Percentiles rank a stretch among this genome's conserved stretches.
These are phyloP conservation scores for Botrytis fabae DNA, from an alignment of 2,329 filamentous ascomycete genomes.

Conservation along the genomic window DNA sequence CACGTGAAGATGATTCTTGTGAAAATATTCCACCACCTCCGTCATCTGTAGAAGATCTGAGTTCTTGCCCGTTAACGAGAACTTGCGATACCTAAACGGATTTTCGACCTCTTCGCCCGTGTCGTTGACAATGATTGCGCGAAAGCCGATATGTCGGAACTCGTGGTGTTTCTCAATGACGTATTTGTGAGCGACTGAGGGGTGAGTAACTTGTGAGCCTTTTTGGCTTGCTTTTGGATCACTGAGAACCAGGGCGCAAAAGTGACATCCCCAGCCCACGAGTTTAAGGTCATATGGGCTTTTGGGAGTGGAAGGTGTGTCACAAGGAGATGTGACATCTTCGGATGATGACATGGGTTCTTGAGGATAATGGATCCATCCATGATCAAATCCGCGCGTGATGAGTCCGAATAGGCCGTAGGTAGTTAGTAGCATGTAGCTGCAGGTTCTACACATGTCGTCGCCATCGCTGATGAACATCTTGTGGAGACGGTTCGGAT, in stretches of 20 bases:
- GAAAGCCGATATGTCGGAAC: neutral
- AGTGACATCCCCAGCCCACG: neutral
- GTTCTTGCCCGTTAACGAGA: neutral
- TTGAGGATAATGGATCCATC: neutral
- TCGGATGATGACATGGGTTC: neutral
- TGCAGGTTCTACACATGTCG: neutral
- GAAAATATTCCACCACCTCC: slow-evolving; percentile 4
- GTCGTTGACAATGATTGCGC: neutral
- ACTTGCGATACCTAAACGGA: neutral
- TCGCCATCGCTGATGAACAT: neutral
- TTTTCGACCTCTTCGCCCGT: neutral
- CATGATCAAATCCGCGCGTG: neutral
- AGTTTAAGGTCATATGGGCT: neutral
- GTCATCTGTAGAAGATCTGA: neutral
- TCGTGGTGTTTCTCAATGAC: neutral
- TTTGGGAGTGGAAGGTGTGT: neutral
- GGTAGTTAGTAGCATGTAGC: neutral
- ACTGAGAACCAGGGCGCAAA: neutral
- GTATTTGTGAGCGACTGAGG: neutral
- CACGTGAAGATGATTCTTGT: neutral
- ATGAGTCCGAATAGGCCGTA: neutral
- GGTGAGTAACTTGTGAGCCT: neutral
- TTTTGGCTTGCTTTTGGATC: neutral
- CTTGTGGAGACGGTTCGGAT: neutral
- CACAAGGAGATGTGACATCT: neutral